phyloP scores from a whole-genome alignment of 805 yeast genomes.

The Diddensiella caesifluorescens region DNA sequence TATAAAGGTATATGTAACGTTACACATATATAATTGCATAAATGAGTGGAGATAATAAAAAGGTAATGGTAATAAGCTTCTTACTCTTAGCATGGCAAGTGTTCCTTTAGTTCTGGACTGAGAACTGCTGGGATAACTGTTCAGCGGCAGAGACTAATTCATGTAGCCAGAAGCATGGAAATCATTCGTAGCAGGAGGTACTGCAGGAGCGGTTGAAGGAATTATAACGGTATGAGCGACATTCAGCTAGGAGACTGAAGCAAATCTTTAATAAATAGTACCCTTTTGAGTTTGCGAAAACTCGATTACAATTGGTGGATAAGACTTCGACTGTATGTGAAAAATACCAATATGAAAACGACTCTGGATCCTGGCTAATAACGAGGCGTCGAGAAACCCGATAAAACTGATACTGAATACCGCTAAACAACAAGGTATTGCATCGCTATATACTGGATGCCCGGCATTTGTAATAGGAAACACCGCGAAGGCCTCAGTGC shows the following conservation, averaged over 20 bases:
- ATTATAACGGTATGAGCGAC: constrained; percentile 48
- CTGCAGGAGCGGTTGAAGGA: constrained; percentile 62
- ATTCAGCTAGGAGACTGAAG: neutral
- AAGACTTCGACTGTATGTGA: constrained; percentile 19
- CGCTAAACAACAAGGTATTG: constrained; percentile 71
- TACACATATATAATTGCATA: no score
- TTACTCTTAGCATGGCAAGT: no score
- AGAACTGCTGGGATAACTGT: no score
- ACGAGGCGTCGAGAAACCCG: constrained; percentile 71
- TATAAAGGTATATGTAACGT: neutral
- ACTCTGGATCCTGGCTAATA: constrained; percentile 26
- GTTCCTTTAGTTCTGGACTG: no score
- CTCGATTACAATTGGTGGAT: constrained; percentile 70
- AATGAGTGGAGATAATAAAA: no score
- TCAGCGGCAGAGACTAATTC: no score
- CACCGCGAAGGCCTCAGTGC: constrained; percentile 92
- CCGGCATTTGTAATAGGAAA: constrained; percentile 95
- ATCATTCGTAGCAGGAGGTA: constrained; percentile 42
- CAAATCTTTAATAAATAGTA: constrained; percentile 34
- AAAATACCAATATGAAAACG: neutral
- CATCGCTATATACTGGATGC: constrained; percentile 86
- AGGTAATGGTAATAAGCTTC: no score
- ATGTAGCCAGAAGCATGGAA: constrained; percentile 28
- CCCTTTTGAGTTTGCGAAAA: constrained; percentile 96
- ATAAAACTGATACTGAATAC: constrained; percentile 69